A percentile compares a stretch with the other conserved stretches of the same genome.
These are phyloP conservation scores for Aegilops bicornis DNA, from an alignment of 176 grass and related monocot genomes.

Conservation along the genomic window DNA sequence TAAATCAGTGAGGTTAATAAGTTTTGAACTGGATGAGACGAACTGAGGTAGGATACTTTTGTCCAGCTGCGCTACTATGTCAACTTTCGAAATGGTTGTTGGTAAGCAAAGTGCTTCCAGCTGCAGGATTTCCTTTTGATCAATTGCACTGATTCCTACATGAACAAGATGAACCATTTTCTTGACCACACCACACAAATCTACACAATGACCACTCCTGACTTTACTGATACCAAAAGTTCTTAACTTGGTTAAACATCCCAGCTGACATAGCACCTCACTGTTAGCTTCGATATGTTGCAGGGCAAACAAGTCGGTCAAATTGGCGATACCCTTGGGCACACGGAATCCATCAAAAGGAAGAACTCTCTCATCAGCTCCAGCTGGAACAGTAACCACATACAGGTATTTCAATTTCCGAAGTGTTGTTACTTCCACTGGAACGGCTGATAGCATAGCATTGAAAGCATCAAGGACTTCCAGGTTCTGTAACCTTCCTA, in stretches of 20 bases:
- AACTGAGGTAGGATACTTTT: neutral
- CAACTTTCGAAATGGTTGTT: neutral
- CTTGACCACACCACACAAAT: constrained; percentile 1
- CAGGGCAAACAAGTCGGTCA: constrained; percentile 30
- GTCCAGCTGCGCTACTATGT: neutral
- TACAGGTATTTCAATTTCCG: constrained; percentile 23
- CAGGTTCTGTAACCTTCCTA: constrained; percentile 29
- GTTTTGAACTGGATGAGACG: neutral
- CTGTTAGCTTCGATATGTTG: neutral
- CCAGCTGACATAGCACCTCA: neutral
- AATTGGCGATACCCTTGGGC: neutral
- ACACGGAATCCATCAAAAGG: neutral
- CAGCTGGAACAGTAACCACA: neutral
- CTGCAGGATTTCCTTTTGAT: constrained; percentile 13
- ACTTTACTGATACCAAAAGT: constrained; percentile 24
- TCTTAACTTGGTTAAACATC: constrained; percentile 26
- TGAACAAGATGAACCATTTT: constrained; percentile 16
- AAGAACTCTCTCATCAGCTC: neutral
- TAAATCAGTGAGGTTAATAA: neutral
- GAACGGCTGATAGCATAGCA: neutral
- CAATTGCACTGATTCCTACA: neutral
- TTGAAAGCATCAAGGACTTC: neutral
- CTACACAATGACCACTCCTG: neutral
- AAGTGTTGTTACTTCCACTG: neutral
- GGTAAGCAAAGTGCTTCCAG: constrained; percentile 16